phyloP scores from a whole-genome alignment of 1,284 basidiomycete species.

The Cerrena zonata region DNA sequence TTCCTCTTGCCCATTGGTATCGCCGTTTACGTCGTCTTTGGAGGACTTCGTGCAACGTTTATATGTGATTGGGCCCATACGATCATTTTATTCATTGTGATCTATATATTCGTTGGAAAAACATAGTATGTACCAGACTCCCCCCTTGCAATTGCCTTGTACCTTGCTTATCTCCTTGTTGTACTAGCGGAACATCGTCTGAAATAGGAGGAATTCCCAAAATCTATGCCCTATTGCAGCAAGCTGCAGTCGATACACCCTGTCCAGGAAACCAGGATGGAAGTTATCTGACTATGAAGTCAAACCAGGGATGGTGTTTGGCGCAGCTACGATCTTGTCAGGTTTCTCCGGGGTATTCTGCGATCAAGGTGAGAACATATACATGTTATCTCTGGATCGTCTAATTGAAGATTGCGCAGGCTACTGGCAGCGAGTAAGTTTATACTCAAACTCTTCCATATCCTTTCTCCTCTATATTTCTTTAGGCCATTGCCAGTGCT shows the following conservation, averaged over 20 bases:
- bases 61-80: constrained; percentile 52
- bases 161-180: constrained; percentile 12
- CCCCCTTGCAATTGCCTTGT: constrained; percentile 8
- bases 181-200: constrained; percentile 48
- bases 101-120: constrained; percentile 43
- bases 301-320: constrained; percentile 50
- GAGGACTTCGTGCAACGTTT: constrained; percentile 50
- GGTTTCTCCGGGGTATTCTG: constrained; percentile 46
- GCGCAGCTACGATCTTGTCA: constrained; percentile 38
- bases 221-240: constrained; percentile 56
- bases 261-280: constrained; percentile 63
- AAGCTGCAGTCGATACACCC: constrained; percentile 42
- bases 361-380: constrained; percentile 37
- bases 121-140: constrained; percentile 29
- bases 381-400: not conserved
- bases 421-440: constrained; percentile 44
- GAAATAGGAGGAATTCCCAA: constrained; percentile 53
- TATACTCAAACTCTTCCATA: not conserved
- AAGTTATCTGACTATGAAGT: constrained; percentile 67
- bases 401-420: constrained; percentile 23
- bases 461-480: not conserved
- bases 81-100: constrained; percentile 39
- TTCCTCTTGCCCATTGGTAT: constrained; percentile 65
- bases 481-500: constrained; percentile 43
- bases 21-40: constrained; percentile 41